Base-by-base conservation (phyloP, 345 rosid species). In the Populus ilicifolia region DNA sequence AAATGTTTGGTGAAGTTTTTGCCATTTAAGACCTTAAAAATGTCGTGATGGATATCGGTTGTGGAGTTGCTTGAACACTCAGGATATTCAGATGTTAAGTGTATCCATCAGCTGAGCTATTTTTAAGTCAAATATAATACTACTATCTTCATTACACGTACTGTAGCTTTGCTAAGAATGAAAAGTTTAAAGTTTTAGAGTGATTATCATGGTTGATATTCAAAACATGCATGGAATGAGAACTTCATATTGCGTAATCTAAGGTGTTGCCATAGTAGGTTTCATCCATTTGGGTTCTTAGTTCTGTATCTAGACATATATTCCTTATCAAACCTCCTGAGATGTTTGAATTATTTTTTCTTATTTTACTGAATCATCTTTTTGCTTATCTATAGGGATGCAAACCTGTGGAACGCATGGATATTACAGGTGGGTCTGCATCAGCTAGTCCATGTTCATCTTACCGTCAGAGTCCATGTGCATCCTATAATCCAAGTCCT, bases 401-500 rank as follows among this genome's bases (percentile, higher is more conserved):
- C 89, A 94, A 86, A 84, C 98, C 98, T n/a, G 80, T 82, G 70
- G 98, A 91, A 82, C 92, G 84, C 66, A 88, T 87, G 88, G 97
- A 94, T 73, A 70, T 90, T 46, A 86, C 81, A 68, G 93, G 91
- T 21, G 90, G 92, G 70, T 96, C 97, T 67, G 90, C 96, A 78
- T 81, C 91, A 6, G 92, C 85, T 54, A 94, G 97, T 67, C 97
- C 94, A 0, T 90, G 93, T 77, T 89, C 97, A 27, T 95, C 98
- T 7, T 90, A 90, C 89, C 89, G 90, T 71, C 98, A 90, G 16
- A 93, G 94, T 70, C 92, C 93, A 11, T 81, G 90, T 70, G 90
- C 93, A 18, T 91, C 98, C 29, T 92, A 92, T 83, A 91, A 92
- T 75, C 96, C 93, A 16, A 94, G 98, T 78, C 97, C 99, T 8